Percentiles rank a stretch among this genome's conserved stretches.
Conservation (phyloP, 306 rosid genomes). For the Ammopiptanthus mongolicus region DNA sequence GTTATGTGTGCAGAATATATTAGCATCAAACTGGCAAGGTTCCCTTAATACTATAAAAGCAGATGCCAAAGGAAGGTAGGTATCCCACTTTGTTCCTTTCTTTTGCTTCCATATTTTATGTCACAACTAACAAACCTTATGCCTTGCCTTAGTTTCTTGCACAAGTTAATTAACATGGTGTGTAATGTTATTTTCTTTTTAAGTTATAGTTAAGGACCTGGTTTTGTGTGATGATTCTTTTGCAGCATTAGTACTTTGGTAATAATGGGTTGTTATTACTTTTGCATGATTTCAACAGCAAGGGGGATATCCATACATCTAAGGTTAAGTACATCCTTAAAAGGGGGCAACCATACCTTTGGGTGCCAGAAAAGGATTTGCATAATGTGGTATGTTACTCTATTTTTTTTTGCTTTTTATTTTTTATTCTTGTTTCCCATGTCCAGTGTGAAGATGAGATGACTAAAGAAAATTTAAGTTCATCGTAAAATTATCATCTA, state of each 20-base stretch:
- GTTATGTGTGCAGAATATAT: constrained; percentile 54
- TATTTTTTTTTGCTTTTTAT: background rate
- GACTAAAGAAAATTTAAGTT: background rate
- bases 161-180: background rate
- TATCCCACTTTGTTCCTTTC: background rate
- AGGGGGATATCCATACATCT: constrained; percentile 59
- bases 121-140: background rate
- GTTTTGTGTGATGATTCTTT: background rate
- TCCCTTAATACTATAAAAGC: constrained; percentile 77
- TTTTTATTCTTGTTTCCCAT: background rate
- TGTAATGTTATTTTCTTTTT: background rate
- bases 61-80: constrained; percentile 85
- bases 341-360: constrained; percentile 80
- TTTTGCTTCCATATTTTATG: background rate
- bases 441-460: constrained; percentile 3
- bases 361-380: constrained; percentile 80
- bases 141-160: background rate
- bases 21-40: constrained; percentile 86
- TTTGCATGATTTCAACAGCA: constrained; percentile 48
- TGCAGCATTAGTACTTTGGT: background rate
- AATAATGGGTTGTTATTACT: constrained; percentile 8
- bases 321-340: constrained; percentile 67
- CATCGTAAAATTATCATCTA: background rate
- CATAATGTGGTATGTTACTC: constrained; percentile 71
- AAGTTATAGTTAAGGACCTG: background rate